Evolutionary conservation across 352 stramenopile species (phyloP).

Genomic region (Globisporangium cystogenes): DNA sequence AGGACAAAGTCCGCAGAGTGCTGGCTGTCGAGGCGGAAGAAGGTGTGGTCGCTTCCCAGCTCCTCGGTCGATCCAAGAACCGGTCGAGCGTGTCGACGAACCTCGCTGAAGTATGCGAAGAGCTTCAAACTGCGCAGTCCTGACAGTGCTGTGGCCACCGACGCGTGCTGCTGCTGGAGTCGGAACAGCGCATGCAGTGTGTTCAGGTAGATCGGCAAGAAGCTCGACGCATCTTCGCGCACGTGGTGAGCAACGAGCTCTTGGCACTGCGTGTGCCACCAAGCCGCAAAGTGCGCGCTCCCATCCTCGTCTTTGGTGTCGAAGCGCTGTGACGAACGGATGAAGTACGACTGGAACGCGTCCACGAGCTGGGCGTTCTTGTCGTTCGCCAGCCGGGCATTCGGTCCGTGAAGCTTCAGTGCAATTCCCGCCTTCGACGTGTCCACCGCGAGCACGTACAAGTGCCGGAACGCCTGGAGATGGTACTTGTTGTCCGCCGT

Average conservation of each 20-base stretch:
- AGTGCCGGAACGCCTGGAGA: constrained; percentile 85
- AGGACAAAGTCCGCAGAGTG: constrained; percentile 16
- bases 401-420: constrained; percentile 5
- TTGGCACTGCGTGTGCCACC: constrained; percentile 13
- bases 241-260: constrained; percentile 24
- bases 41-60: background rate
- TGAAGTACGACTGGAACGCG: constrained; percentile 32
- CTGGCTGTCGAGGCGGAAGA: background rate
- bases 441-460: constrained; percentile 88
- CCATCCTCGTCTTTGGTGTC: constrained; percentile 15
- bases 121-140: constrained; percentile 45
- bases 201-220: constrained; percentile 42
- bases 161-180: constrained; percentile 34
- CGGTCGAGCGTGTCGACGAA: background rate
- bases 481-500: constrained; percentile 94
- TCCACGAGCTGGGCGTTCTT: constrained; percentile 21
- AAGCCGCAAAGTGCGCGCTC: background rate
- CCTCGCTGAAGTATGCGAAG: constrained; percentile 17
- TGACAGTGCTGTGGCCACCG: constrained; percentile 12
- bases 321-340: background rate
- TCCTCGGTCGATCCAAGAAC: background rate
- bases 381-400: constrained; percentile 1
- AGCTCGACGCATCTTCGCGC: constrained; percentile 25
- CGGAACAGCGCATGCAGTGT: constrained; percentile 50
- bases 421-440: constrained; percentile 31